Evolutionary conservation across 352 stramenopile species (phyloP), one percentile per base, ranked within the genome.

Genomic region (Thalassiosira mediterranea): DNA sequence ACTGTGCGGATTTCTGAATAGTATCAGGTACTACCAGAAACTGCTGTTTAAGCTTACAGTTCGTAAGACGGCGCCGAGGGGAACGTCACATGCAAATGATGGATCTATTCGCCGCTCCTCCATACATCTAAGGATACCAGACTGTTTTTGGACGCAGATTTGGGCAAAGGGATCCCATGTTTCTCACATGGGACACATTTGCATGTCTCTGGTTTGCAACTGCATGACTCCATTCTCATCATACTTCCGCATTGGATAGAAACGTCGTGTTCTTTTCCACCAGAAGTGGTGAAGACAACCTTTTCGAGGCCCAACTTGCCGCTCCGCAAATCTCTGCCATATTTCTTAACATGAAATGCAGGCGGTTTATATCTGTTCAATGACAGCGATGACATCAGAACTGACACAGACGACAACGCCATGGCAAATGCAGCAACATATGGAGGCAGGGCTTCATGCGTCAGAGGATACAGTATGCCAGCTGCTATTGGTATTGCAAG

Each of bases 401-500:
- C 97, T 53, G 95, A 98, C 23, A 99, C 89, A 11, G 96, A 98
- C 57, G 94, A 98, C 51, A 99, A 90, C 26, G 95, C 95, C 97
- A 99, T 99, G 26, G 96, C 95, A 32, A 96, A 92, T 49, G 96
- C 97, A 10, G 96, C 96, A 64, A 98, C 94, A 87, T 97, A 97
- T 31, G 97, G 97, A 54, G 97, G 97, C 34, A 99, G 96, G 60
- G 88, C 90, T 52, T 96, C 91, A 44, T 96, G 93, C 32, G 95
- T 95, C 15, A 93, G 37, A 7, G 97, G 96, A 81, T 97, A 99
- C 11, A 99, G 90, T 47, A 98, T 89, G 54, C 97, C 97, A 0
- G 96, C 97, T 11, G 97, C 96, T 8, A 99, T 61, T 1, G 97
- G 97, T 26, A 99, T 98, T 32, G 96, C 88, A 62, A 99, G 79